Evolutionary conservation across 306 rosid species (phyloP), one percentile per base, ranked within the genome.

Genomic region (Fagus crenata): DNA sequence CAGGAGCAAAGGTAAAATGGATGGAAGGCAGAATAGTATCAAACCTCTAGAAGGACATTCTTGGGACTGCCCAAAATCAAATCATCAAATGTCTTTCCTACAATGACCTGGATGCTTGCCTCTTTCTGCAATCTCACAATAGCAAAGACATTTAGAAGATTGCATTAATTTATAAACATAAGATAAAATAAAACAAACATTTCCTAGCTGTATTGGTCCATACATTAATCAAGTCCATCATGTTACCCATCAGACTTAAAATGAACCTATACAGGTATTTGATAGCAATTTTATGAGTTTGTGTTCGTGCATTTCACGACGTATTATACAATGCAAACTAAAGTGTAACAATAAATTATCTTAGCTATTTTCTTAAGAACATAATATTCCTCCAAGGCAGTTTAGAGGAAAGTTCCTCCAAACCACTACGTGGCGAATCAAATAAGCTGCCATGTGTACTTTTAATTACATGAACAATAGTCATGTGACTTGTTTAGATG

Each of bases 1-100:
- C 18, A 43, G 49, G 59, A 78, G 9, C 1, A 75, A 51, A 43
- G 68, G 60, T 18, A 65, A 80, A 70, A 56, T 11, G 55, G 39
- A 73, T 22, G 63, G 55, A 75, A 71, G 73, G 54, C 67, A 68
- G 53, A 63, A 80, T 61, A 67, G 56, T 43, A 64, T 42, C 89
- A 81, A 88, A 95, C 99, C 97, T 95, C 98, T 67, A 95, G 86
- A 78, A 92, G 79, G 71, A 92, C 93, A 81, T 87, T 89, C 80
- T 89, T 87, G 78, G 83, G 71, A 73, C 88, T 87, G 79, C 81
- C 78, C 86, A 95, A 84, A 84, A 95, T 82, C 81, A 83, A 77
- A 8, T 85, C 90, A 53, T 89, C 96, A 77, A 90, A 89, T 77
- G 88, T 89, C 84, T 76, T 95, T 77, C 98, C 98, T 1, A 92